Conservation (phyloP, 2,329 filamentous ascomycete genomes). For the Phoma sp. region DNA sequence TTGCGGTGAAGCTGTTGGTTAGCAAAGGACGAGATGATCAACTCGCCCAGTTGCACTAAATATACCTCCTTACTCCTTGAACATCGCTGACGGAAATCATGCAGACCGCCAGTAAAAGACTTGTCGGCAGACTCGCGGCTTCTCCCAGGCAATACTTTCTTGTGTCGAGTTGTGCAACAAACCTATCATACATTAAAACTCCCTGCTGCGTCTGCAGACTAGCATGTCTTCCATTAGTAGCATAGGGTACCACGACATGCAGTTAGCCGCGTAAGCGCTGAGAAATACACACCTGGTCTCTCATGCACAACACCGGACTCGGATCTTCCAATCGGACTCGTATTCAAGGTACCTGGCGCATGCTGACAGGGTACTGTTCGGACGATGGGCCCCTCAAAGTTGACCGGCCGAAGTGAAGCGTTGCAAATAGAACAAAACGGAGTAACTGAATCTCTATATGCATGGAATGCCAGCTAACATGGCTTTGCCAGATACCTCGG, state of each 20-base stretch:
- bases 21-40: not conserved
- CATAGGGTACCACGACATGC: not conserved
- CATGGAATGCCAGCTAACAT: constrained; percentile 1
- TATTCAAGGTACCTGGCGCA: not conserved
- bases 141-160: not conserved
- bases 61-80: no score
- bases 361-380: not conserved
- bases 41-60: not conserved
- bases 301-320: constrained; percentile 4
- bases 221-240: not conserved
- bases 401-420: constrained; percentile 1
- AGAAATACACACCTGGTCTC: not conserved
- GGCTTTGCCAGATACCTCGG: constrained; percentile 6
- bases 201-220: not conserved
- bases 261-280: constrained; percentile 12
- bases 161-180: not conserved
- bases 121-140: no score
- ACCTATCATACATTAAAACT: not conserved
- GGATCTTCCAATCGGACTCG: not conserved
- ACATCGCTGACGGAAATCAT: no score
- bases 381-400: not conserved
- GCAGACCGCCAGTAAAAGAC: no score
- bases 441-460: not conserved
- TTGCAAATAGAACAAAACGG: not conserved
- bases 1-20: not conserved